Percentiles rank a stretch among this genome's conserved stretches.
These are phyloP conservation scores for Monosporascus ibericus DNA, from an alignment of 2,329 filamentous ascomycete genomes.

Conservation along the genomic window DNA sequence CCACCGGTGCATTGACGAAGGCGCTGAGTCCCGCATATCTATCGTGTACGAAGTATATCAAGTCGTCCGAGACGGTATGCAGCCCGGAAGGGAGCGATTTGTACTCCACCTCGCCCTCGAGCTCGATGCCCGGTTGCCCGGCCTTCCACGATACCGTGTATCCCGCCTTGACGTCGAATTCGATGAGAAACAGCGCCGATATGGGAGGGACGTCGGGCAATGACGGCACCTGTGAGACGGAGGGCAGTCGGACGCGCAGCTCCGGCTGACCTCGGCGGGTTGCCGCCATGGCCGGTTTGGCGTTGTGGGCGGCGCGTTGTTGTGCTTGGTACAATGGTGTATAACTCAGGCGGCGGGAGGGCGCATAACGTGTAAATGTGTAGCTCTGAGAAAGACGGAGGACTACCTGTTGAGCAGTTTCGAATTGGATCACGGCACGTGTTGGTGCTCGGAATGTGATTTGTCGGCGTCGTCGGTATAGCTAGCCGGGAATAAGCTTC, in stretches of 20 bases:
- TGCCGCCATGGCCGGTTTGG: conserved; percentile 22
- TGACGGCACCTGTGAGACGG: conserved; percentile 23
- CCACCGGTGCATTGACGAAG: conserved; percentile 78
- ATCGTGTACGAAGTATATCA: conserved; percentile 90
- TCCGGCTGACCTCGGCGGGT: conserved; percentile 27
- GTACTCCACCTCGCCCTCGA: conserved; percentile 89
- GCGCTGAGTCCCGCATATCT: conserved; percentile 83
- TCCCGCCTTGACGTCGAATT: conserved; percentile 88
- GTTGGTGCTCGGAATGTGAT: neutral
- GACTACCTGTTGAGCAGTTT: neutral
- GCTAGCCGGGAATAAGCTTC: neutral
- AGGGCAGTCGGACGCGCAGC: conserved; percentile 26
- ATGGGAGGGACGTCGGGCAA: conserved; percentile 52
- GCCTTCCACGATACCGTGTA: conserved; percentile 89
- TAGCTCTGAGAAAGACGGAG: too few relatives aligned
- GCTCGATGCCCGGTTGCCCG: conserved; percentile 59
- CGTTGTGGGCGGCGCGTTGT: neutral
- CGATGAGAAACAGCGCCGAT: conserved; percentile 79
- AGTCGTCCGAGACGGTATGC: conserved; percentile 80
- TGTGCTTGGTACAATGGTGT: conserved; percentile 1
- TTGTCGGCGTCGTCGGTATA: neutral
- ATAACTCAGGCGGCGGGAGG: neutral
- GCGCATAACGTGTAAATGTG: neutral
- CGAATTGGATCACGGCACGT: neutral
- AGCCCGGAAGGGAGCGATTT: conserved; percentile 91